Percentiles rank a stretch among this genome's conserved stretches.
Conservation (phyloP, 371 early-diverging fungal genomes). For the Lichtheimia ramosa region DNA sequence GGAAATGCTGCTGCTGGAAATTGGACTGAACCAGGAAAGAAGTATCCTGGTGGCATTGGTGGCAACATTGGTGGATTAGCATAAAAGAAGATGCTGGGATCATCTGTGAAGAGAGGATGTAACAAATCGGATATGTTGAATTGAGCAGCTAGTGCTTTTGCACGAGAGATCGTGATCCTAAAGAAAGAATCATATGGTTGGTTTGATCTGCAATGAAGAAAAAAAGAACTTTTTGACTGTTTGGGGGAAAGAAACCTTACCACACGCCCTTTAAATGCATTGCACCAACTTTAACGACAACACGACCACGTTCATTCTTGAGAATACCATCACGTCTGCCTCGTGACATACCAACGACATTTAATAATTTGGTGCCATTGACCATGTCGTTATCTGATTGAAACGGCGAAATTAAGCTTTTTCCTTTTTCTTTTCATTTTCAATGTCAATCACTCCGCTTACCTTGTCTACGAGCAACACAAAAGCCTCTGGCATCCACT, state of each 20-base stretch:
- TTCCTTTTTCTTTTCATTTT: neutral
- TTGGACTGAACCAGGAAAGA: neutral
- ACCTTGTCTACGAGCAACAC: constrained; percentile 71
- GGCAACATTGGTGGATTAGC: constrained; percentile 17
- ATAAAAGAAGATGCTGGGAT: constrained; percentile 42
- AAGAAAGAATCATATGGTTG: neutral
- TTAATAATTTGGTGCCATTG: constrained; percentile 85
- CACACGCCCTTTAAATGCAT: constrained; percentile 92
- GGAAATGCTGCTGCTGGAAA: constrained; percentile 1
- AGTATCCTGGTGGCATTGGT: constrained; percentile 16
- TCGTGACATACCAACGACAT: constrained; percentile 85
- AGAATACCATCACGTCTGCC: constrained; percentile 88
- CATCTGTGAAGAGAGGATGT: constrained; percentile 68
- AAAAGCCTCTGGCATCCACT: constrained; percentile 69
- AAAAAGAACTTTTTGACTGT: neutral
- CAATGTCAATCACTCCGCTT: constrained; percentile 12
- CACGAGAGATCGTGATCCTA: constrained; percentile 69
- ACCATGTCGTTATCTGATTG: constrained; percentile 75
- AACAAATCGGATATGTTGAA: constrained; percentile 63
- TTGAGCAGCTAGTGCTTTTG: constrained; percentile 59
- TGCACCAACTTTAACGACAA: constrained; percentile 83
- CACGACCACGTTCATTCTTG: constrained; percentile 82
- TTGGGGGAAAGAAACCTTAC: constrained; percentile 34
- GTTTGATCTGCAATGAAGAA: neutral
- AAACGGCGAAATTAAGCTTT: neutral